Evolutionary conservation across 1,284 basidiomycete genomes (phyloP), one percentile per base, ranked within the genome.

Genomic region (Limonomyces culmigenus): DNA sequence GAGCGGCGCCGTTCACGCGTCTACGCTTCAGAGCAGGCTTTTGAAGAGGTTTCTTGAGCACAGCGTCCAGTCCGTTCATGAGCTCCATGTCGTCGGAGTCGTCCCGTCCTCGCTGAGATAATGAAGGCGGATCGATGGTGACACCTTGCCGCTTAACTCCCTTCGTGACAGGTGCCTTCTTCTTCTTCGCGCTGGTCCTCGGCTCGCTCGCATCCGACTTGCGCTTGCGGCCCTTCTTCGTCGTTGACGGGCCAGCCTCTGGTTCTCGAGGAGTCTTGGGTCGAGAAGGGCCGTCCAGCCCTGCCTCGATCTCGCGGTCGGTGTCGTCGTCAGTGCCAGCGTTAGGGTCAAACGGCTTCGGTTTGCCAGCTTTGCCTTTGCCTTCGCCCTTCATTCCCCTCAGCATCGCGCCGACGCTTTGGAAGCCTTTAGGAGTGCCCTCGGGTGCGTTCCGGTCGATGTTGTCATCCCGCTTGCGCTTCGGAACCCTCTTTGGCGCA

Each of bases 401-500:
- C 8, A 27, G 23, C 23, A 27, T 27, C 8, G 8, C n/a, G 8
- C 23, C 8, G 23, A 54, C 52, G 31, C 50, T 52, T 29, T 52
- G 53, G 49, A 74, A 75, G 34, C 63, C 55, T 17, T 77, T 44
- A 37, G 84, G 56, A 2, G 75, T 76, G 6, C 74, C 74, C 5
- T 53, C 47, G 32, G 79, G 79, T 31, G 85, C 68, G 47, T 81
- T 80, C 43, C 75, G 62, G 42, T 51, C 58, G 19, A 71, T 53
- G 41, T 78, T 69, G 37, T 75, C 69, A 44, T 78, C 71, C 25
- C 81, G 63, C 45, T 80, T 79, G 32, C 77, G 67, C 52, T 86
- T 86, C n/a, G 23, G 23, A n/a, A n/a, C n/a, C n/a, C n/a, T n/a
- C n/a, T n/a, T n/a, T n/a, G n/a, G n/a, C n/a, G n/a, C n/a, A 8